These are phyloP conservation scores for Babesia bigemina DNA, from an alignment of 169 alveolate species.

Conservation along the genomic window DNA sequence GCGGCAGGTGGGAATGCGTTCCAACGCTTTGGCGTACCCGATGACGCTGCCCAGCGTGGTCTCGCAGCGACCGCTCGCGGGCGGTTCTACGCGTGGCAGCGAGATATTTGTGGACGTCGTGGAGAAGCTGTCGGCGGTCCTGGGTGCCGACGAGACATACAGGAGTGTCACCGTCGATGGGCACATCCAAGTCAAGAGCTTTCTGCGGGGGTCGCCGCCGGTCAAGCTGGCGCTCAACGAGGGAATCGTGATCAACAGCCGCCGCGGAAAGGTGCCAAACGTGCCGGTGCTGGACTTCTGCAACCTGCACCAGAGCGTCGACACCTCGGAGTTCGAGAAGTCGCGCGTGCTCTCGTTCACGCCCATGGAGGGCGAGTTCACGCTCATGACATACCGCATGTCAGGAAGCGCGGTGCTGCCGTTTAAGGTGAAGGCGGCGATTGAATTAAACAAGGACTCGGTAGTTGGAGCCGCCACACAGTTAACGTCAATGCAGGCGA, in stretches of 20 bases:
- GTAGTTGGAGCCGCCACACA: not conserved
- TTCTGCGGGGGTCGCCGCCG: slow-evolving; percentile 86
- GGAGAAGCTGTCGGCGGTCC: slow-evolving; percentile 78
- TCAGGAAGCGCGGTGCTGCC: slow-evolving; percentile 41
- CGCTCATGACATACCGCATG: slow-evolving; percentile 89
- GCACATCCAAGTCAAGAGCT: slow-evolving; percentile 88
- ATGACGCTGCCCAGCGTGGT: slow-evolving; percentile 82
- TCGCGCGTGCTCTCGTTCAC: slow-evolving; percentile 70
- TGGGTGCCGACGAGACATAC: slow-evolving; percentile 87
- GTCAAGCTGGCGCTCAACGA: slow-evolving; percentile 87
- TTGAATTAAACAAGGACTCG: slow-evolving; percentile 26
- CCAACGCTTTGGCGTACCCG: slow-evolving; percentile 32
- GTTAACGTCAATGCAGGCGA: not conserved
- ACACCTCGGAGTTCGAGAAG: slow-evolving; percentile 85
- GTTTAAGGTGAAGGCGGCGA: slow-evolving; percentile 45
- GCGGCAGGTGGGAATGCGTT: slow-evolving; percentile 1
- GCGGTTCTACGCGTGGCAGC: slow-evolving; percentile 32
- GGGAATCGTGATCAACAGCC: slow-evolving; percentile 59
- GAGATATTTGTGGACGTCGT: slow-evolving; percentile 75
- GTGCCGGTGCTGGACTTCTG: slow-evolving; percentile 88
- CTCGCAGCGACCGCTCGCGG: slow-evolving; percentile 78
- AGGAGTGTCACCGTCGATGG: slow-evolving; percentile 91
- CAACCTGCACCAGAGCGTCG: slow-evolving; percentile 93
- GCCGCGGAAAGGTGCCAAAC: slow-evolving; percentile 30
- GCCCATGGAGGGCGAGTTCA: slow-evolving; percentile 92